Percentiles rank a stretch among this genome's conserved stretches.
These are phyloP conservation scores for Penicillium herquei DNA, from an alignment of 495 filamentous ascomycete species.

Conservation along the genomic window DNA sequence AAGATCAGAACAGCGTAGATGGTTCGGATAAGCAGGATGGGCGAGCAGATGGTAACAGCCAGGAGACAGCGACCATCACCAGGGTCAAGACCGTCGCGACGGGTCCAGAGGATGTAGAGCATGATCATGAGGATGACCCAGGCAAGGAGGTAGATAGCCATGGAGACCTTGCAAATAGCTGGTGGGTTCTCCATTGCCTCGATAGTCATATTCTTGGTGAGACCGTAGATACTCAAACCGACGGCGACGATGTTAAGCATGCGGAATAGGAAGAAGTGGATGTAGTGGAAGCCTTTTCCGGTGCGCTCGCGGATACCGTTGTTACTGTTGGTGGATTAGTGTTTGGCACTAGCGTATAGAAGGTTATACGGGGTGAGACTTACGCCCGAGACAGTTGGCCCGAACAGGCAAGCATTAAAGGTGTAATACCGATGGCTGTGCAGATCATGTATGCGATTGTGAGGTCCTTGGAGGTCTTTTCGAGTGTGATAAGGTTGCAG, in stretches of 20 bases:
- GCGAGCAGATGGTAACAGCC: slow-evolving; percentile 32
- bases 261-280: slow-evolving; percentile 20
- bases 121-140: slow-evolving; percentile 24
- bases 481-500: slow-evolving; percentile 39
- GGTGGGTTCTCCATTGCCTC: slow-evolving; percentile 16
- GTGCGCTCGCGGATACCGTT: slow-evolving; percentile 19
- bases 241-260: slow-evolving; percentile 20
- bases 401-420: slow-evolving; percentile 24
- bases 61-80: slow-evolving; percentile 36
- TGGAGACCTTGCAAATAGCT: slow-evolving; percentile 22
- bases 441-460: slow-evolving; percentile 26
- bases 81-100: slow-evolving; percentile 13
- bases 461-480: slow-evolving; percentile 19
- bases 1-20: slow-evolving; percentile 34
- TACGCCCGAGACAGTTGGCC: slow-evolving; percentile 30
- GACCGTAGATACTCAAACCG: slow-evolving; percentile 23
- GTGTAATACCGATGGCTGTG: slow-evolving; percentile 29
- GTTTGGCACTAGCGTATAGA: not conserved
- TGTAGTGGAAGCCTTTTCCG: slow-evolving; percentile 16
- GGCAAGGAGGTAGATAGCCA: slow-evolving; percentile 28
- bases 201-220: slow-evolving; percentile 19
- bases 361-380: slow-evolving; percentile 3
- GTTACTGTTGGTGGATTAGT: slow-evolving; percentile 15
- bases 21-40: slow-evolving; percentile 41
- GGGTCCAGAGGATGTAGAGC: slow-evolving; percentile 15